Base-by-base conservation (phyloP, 306 rosid species). In the Dryas octopetala region DNA sequence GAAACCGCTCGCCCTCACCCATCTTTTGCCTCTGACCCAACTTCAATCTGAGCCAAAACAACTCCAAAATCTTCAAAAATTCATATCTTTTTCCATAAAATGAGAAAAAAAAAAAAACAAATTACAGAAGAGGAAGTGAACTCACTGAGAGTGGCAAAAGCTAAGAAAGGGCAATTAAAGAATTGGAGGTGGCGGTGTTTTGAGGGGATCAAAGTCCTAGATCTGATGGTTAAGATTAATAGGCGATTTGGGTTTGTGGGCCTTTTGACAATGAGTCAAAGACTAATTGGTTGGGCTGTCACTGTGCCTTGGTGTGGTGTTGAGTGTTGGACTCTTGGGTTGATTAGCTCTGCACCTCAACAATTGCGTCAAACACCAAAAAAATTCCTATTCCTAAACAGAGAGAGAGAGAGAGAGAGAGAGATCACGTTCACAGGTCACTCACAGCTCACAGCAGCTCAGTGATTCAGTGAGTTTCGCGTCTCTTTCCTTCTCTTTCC, bases 1-100 rank as follows among this genome's bases (percentile, higher is more conserved):
- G 98, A 74, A 85, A 86, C 60, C 81, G 62, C 78, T 83, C 93
- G 19, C 90, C 89, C 74, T 90, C 95, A 9, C 89, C 90, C 96
- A 93, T 93, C 76, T 86, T 62, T 83, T 69, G 51, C 49, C 76
- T 73, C 80, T 26, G 46, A 67, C 12, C 73, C 55, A 74, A 16
- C 41, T 50, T 70, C 78, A 70, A 81, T 53, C 43, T n/a, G 49
- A 19, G 43, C 57, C 75, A 73, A 53, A 75, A 58, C 54, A 65
- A 66, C 45, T 52, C 45, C 15, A 48, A 51, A n/a, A 58, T 16
- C 49, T 43, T 47, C 64, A 43, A 4, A 59, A 45, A 43, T 72
- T 28, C 2, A 15, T n/a, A 4, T 10, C 26, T 38, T 62, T 58
- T 63, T 9, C 49, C 50, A 50, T 23, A 74, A 38, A 23, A 61